Evolutionary conservation across 1,284 basidiomycete species (phyloP).

Genomic region (Trichosporon ovoides): DNA sequence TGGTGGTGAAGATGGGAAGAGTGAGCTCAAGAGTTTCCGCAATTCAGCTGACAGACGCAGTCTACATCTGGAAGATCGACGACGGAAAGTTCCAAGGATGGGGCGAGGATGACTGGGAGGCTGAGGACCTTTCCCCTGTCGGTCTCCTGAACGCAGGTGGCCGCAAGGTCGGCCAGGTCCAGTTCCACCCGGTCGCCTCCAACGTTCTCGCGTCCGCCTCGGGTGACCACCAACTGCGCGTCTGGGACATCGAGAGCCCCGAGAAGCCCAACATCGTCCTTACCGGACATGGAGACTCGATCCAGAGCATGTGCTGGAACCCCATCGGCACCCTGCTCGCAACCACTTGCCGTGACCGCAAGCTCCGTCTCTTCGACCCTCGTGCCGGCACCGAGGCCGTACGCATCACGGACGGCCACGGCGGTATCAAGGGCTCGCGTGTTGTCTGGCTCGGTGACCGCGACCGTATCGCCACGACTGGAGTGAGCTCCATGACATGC

Average conservation of each 20-base stretch:
- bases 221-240: conserved; percentile 80
- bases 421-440: conserved; percentile 87
- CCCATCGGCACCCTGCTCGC: conserved; percentile 66
- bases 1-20: conserved; percentile 85
- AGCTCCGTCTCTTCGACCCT: conserved; percentile 85
- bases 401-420: conserved; percentile 76
- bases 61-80: conserved; percentile 83
- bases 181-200: conserved; percentile 87
- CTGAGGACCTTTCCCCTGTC: conserved; percentile 75
- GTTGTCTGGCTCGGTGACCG: conserved; percentile 86
- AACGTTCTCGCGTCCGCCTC: conserved; percentile 83
- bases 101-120: conserved; percentile 73
- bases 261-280: conserved; percentile 58
- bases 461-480: conserved; percentile 85
- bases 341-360: conserved; percentile 82
- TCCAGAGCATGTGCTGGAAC: conserved; percentile 84
- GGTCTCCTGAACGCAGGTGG: conserved; percentile 50
- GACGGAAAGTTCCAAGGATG: conserved; percentile 69
- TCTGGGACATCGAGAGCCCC: conserved; percentile 82
- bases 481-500: conserved; percentile 49
- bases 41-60: conserved; percentile 25
- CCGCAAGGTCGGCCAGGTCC: conserved; percentile 85
- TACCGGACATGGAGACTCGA: conserved; percentile 74
- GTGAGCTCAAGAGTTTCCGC: conserved; percentile 20
- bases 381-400: conserved; percentile 74